Conservation (phyloP, 768 basidiomycete genomes). For the Rhodotorula diobovata region DNA sequence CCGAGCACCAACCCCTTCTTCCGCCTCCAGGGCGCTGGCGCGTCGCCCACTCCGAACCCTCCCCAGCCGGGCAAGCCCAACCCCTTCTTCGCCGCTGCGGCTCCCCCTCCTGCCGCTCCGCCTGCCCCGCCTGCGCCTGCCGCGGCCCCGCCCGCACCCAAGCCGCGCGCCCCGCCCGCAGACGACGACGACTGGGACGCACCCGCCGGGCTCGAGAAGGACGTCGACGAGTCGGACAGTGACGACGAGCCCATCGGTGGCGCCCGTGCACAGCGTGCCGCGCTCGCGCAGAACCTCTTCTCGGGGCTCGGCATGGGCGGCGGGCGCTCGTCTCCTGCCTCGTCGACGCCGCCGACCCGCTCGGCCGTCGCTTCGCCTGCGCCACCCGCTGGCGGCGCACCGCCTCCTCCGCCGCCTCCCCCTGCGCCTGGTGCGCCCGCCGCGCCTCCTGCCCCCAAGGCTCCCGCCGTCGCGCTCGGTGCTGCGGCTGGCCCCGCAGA, state of each 20-base stretch:
- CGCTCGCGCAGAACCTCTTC: slow-evolving; percentile 61
- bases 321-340: slow-evolving; percentile 40
- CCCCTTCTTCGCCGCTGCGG: slow-evolving; percentile 49
- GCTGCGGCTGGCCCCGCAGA: slow-evolving; percentile 53
- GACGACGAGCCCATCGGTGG: slow-evolving; percentile 32
- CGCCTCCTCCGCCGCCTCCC: slow-evolving; percentile 41
- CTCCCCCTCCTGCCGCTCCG: slow-evolving; percentile 34
- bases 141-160: slow-evolving; percentile 38
- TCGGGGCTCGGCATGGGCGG: slow-evolving; percentile 57
- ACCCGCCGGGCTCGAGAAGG: slow-evolving; percentile 35
- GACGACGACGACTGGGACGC: slow-evolving; percentile 40
- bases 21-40: slow-evolving; percentile 52
- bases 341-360: slow-evolving; percentile 42
- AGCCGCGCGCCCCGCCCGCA: slow-evolving; percentile 45
- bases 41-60: slow-evolving; percentile 48
- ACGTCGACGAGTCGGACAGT: slow-evolving; percentile 30
- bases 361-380: slow-evolving; percentile 39
- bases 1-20: slow-evolving; percentile 76
- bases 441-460: slow-evolving; percentile 43
- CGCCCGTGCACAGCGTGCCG: slow-evolving; percentile 20
- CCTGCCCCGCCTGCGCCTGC: slow-evolving; percentile 45
- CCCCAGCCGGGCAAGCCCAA: slow-evolving; percentile 45
- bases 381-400: slow-evolving; percentile 26
- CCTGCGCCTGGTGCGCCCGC: slow-evolving; percentile 46
- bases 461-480: slow-evolving; percentile 43